A percentile compares a stretch with the other conserved stretches of the same genome.
Evolutionary conservation across 2,329 filamentous ascomycete genomes (phyloP).

Genomic region (Neofusicoccum ribis): DNA sequence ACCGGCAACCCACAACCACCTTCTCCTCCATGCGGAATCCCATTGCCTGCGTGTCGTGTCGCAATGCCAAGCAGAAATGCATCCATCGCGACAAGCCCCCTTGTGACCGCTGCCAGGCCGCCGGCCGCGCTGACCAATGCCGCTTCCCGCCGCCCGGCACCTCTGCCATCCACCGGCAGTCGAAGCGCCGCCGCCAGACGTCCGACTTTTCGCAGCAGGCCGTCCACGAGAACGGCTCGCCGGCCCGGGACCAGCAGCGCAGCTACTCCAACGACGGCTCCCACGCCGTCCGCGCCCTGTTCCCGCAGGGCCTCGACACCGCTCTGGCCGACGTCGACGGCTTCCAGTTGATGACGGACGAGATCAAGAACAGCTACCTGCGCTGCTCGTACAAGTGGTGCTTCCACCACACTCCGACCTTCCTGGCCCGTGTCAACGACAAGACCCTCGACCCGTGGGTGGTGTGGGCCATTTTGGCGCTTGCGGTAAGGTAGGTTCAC

Average conservation of each 20-base stretch:
- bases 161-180: constrained; percentile 37
- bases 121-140: constrained; percentile 34
- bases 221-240: constrained; percentile 22
- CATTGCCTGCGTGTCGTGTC: constrained; percentile 40
- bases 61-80: constrained; percentile 42
- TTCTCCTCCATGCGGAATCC: constrained; percentile 38
- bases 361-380: constrained; percentile 44
- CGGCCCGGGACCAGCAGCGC: constrained; percentile 19
- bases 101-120: constrained; percentile 40
- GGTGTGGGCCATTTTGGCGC: constrained; percentile 44
- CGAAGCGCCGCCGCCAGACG: constrained; percentile 36
- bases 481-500: constrained; percentile 37
- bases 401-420: constrained; percentile 43
- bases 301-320: constrained; percentile 13
- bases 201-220: constrained; percentile 23
- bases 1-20: neutral
- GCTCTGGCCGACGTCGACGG: constrained; percentile 37
- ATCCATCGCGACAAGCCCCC: constrained; percentile 41
- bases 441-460: constrained; percentile 40
- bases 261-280: constrained; percentile 26
- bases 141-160: constrained; percentile 41
- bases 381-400: constrained; percentile 45
- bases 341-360: constrained; percentile 41
- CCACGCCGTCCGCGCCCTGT: constrained; percentile 20
- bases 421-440: constrained; percentile 40